Evolutionary conservation across 306 rosid species (phyloP).

Genomic region (Aeschynomene evenia): DNA sequence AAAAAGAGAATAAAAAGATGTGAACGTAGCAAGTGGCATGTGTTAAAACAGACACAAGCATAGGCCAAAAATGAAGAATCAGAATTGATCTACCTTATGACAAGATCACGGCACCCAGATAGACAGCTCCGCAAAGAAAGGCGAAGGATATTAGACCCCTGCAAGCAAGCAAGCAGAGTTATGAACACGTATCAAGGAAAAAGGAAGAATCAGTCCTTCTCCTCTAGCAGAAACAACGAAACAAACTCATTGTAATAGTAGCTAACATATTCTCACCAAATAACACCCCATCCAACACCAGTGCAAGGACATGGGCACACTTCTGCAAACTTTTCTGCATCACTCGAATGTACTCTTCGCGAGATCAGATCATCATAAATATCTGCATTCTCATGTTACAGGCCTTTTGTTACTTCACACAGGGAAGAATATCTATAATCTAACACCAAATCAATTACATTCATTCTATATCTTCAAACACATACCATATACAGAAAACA

Average conservation of each 20-base stretch:
- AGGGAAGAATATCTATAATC: background rate
- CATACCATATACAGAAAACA: slow-evolving; percentile 70
- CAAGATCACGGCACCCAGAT: slow-evolving; percentile 60
- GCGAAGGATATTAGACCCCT: slow-evolving; percentile 61
- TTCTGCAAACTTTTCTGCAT: slow-evolving; percentile 70
- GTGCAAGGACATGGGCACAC: slow-evolving; percentile 71
- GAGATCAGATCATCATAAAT: slow-evolving; percentile 70
- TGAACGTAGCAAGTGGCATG: too few relatives aligned
- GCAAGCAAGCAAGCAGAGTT: slow-evolving; percentile 19
- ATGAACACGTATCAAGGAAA: background rate
- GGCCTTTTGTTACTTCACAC: background rate
- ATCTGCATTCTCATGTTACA: slow-evolving; percentile 41
- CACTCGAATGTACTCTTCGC: slow-evolving; percentile 66
- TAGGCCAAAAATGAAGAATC: background rate
- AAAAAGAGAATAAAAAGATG: too few relatives aligned
- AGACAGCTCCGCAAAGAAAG: slow-evolving; percentile 62
- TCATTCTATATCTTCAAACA: slow-evolving; percentile 9
- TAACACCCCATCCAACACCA: slow-evolving; percentile 74
- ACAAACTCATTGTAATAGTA: background rate
- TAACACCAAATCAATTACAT: slow-evolving; percentile 3
- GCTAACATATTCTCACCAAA: slow-evolving; percentile 47
- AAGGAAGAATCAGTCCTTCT: background rate
- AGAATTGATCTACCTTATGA: slow-evolving; percentile 39
- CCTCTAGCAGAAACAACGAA: background rate
- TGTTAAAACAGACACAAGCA: background rate